These are phyloP conservation scores for Begonia loranthoides DNA, from an alignment of 306 rosid genomes.

Conservation along the genomic window DNA sequence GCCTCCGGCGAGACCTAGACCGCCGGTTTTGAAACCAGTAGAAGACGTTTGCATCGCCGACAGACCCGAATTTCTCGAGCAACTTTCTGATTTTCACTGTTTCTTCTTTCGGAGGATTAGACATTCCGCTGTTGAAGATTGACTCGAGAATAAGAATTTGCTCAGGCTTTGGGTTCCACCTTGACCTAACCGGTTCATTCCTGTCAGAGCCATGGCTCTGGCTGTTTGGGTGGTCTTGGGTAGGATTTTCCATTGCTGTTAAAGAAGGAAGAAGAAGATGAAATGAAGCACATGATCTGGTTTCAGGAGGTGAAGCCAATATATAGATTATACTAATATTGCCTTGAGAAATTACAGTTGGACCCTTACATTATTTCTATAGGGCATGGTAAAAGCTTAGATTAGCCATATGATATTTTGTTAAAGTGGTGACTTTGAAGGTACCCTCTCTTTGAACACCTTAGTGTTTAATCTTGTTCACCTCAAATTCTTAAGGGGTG, in stretches of 20 bases:
- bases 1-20: slow-evolving; percentile 91
- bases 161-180: slow-evolving; percentile 93
- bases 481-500: no score
- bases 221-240: slow-evolving; percentile 24
- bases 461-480: no score
- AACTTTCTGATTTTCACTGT: slow-evolving; percentile 64
- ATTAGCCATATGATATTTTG: no score
- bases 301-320: no score
- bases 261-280: background rate
- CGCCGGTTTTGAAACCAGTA: slow-evolving; percentile 99
- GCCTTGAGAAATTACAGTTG: no score
- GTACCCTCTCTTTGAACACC: no score
- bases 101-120: slow-evolving; percentile 82
- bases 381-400: no score
- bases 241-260: slow-evolving; percentile 42
- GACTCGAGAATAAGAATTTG: slow-evolving; percentile 90
- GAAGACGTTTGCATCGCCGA: slow-evolving; percentile 86
- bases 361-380: no score
- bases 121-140: slow-evolving; percentile 96
- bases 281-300: no score
- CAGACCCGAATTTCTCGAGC: slow-evolving; percentile 77
- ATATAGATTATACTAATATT: no score
- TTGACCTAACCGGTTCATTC: slow-evolving; percentile 66
- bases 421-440: no score
- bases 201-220: slow-evolving; percentile 32